Conservation (phyloP, 2,329 filamentous ascomycete genomes). For the Stagonosporopsis chrysanthemi region DNA sequence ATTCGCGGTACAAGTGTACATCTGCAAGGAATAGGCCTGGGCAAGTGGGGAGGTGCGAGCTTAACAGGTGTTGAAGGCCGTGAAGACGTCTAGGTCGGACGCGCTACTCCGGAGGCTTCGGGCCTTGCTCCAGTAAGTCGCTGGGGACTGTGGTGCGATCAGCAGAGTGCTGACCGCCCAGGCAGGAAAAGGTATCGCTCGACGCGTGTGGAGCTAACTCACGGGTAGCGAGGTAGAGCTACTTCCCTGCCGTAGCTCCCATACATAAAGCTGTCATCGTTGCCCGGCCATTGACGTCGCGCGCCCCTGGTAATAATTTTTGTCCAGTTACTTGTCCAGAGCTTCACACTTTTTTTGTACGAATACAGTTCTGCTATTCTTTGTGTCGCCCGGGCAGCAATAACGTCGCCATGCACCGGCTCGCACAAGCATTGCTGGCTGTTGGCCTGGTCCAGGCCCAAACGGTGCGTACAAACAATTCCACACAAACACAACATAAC, state of each 20-base stretch:
- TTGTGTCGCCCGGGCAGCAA: slow-evolving; percentile 27
- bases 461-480: slow-evolving; percentile 35
- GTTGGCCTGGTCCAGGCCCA: slow-evolving; percentile 41
- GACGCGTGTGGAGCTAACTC: slow-evolving; percentile 23
- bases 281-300: slow-evolving; percentile 23
- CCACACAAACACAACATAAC: slow-evolving; percentile 17
- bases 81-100: slow-evolving; percentile 9
- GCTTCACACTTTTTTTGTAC: slow-evolving; percentile 23
- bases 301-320: slow-evolving; percentile 26
- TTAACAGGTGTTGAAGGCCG: slow-evolving; percentile 13
- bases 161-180: slow-evolving; percentile 29
- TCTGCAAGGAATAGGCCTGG: slow-evolving; percentile 18
- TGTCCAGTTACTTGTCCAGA: slow-evolving; percentile 20
- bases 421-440: slow-evolving; percentile 45
- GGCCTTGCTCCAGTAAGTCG: slow-evolving; percentile 27
- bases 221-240: slow-evolving; percentile 23
- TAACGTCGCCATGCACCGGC: slow-evolving; percentile 46
- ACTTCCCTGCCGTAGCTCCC: slow-evolving; percentile 17
- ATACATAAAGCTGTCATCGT: slow-evolving; percentile 29
- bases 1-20: slow-evolving; percentile 4
- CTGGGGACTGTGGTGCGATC: slow-evolving; percentile 29
- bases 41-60: slow-evolving; percentile 14
- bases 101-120: slow-evolving; percentile 24
- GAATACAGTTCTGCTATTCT: slow-evolving; percentile 14
- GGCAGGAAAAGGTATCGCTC: slow-evolving; percentile 25